These are phyloP conservation scores for Gymnopilus junonius DNA, from an alignment of 768 basidiomycete species.

Conservation along the genomic window DNA sequence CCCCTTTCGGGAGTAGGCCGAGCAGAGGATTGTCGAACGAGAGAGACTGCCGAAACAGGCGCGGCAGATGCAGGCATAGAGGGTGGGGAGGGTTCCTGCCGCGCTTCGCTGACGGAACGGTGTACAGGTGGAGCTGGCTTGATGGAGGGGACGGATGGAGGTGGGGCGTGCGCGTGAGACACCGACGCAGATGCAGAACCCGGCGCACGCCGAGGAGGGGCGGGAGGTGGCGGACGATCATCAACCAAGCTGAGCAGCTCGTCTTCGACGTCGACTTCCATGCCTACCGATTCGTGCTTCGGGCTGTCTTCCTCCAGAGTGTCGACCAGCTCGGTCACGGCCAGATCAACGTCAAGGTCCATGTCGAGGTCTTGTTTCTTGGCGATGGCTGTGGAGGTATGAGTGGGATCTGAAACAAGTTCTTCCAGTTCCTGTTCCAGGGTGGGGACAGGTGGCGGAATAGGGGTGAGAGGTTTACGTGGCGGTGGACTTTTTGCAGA, in stretches of 20 bases:
- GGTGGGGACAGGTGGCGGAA: conserved; percentile 33
- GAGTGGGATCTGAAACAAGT: conserved; percentile 32
- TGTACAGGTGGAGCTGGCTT: conserved; percentile 17
- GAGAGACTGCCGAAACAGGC: conserved; percentile 14
- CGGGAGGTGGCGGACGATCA: conserved; percentile 36
- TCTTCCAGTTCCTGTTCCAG: conserved; percentile 53
- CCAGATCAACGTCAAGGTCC: conserved; percentile 48
- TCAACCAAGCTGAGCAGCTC: conserved; percentile 75
- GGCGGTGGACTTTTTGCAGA: conserved; percentile 19
- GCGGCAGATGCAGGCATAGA: conserved; percentile 16
- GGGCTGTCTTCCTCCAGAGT: conserved; percentile 33
- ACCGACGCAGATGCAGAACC: conserved; percentile 20
- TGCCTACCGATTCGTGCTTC: conserved; percentile 26
- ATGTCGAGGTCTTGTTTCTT: conserved; percentile 42
- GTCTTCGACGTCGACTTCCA: conserved; percentile 58
- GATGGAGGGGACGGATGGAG: neutral
- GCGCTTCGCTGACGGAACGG: conserved; percentile 19
- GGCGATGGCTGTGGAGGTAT: conserved; percentile 21
- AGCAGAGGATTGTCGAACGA: conserved; percentile 21
- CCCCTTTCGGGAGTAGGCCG: conserved; percentile 46
- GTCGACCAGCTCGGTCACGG: conserved; percentile 48
- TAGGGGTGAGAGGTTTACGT: conserved; percentile 21
- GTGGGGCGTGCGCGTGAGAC: conserved; percentile 15
- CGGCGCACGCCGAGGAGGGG: conserved; percentile 20
- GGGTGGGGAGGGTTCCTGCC: conserved; percentile 14